phyloP scores from a whole-genome alignment of 345 rosid species.

The Aquilaria yunnanensis region DNA sequence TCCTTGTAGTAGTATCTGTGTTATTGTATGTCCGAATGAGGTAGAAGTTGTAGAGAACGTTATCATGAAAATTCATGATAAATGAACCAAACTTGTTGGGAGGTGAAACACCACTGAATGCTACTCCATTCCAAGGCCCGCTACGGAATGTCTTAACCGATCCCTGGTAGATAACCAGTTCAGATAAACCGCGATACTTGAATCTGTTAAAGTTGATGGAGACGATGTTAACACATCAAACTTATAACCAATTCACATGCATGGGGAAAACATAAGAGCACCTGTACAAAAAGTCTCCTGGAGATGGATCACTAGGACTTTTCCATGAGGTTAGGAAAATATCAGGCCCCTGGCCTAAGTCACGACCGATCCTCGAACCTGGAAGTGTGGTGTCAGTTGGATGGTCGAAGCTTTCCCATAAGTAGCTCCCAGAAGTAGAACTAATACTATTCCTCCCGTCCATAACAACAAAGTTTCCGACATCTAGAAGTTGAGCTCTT shows the following conservation, averaged over 20 bases:
- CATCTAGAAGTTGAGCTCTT: slow-evolving; percentile 22
- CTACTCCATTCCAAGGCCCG: slow-evolving; percentile 37
- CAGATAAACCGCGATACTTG: too few relatives aligned
- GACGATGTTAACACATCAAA: too few relatives aligned
- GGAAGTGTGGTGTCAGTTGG: slow-evolving; percentile 39
- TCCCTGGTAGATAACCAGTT: slow-evolving; percentile 6
- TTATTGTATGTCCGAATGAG: slow-evolving; percentile 10
- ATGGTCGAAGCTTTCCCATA: slow-evolving; percentile 40
- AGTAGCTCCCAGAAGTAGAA: not conserved
- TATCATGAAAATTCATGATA: slow-evolving; percentile 17
- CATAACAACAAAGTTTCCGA: slow-evolving; percentile 33
- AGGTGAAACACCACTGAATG: slow-evolving; percentile 39
- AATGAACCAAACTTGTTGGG: slow-evolving; percentile 19
- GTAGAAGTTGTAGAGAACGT: slow-evolving; percentile 17
- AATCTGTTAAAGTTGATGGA: too few relatives aligned
- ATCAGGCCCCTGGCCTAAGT: slow-evolving; percentile 11
- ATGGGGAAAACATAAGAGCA: too few relatives aligned
- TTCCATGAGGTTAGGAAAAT: slow-evolving; percentile 25
- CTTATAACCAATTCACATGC: too few relatives aligned
- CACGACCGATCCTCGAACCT: slow-evolving; percentile 24
- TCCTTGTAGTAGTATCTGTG: slow-evolving; percentile 11
- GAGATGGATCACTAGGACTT: slow-evolving; percentile 22
- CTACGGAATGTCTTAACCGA: not conserved
- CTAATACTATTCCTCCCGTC: not conserved
- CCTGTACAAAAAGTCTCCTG: slow-evolving; percentile 13